Percentiles rank a stretch among this genome's conserved stretches.
Conservation (phyloP, 345 rosid species). For the Brassica nigra region DNA sequence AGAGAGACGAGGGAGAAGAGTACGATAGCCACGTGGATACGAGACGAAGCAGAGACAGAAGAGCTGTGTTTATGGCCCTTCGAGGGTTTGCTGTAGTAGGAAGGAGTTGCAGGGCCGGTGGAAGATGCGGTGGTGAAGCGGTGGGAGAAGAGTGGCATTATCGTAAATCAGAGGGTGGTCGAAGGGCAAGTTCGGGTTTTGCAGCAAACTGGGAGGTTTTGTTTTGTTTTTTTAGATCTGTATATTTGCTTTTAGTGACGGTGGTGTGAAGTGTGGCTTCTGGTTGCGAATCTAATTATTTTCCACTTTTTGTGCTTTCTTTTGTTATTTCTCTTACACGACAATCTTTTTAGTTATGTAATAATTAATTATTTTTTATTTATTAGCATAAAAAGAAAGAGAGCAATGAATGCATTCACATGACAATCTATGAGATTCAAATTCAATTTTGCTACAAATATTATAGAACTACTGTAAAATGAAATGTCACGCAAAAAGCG, state of each 20-base stretch:
- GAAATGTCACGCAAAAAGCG: slow-evolving; percentile 1
- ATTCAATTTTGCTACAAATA: slow-evolving; percentile 2
- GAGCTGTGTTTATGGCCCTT: slow-evolving; percentile 47
- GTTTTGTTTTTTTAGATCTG: slow-evolving; percentile 24
- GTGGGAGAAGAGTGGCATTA: slow-evolving; percentile 58
- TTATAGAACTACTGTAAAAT: slow-evolving; percentile 15
- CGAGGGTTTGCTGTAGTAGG: slow-evolving; percentile 51
- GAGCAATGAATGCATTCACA: slow-evolving; percentile 36
- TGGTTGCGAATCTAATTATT: slow-evolving; percentile 41
- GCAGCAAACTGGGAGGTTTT: not conserved
- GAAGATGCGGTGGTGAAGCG: slow-evolving; percentile 44
- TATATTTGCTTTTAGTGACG: slow-evolving; percentile 32
- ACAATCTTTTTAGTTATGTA: slow-evolving; percentile 6
- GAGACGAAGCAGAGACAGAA: slow-evolving; percentile 21
- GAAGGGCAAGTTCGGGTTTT: slow-evolving; percentile 33
- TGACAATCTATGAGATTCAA: slow-evolving; percentile 22
- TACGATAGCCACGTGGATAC: slow-evolving; percentile 45
- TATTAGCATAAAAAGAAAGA: not conserved
- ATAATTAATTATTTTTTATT: not conserved
- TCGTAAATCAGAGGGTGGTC: slow-evolving; percentile 21
- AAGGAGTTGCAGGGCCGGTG: slow-evolving; percentile 41
- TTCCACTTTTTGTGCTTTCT: slow-evolving; percentile 32
- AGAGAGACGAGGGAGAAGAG: slow-evolving; percentile 57
- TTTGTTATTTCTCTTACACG: slow-evolving; percentile 1
- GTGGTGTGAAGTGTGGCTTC: slow-evolving; percentile 21